phyloP scores from a whole-genome alignment of 495 filamentous ascomycete genomes.

The Penicillium nucicola region DNA sequence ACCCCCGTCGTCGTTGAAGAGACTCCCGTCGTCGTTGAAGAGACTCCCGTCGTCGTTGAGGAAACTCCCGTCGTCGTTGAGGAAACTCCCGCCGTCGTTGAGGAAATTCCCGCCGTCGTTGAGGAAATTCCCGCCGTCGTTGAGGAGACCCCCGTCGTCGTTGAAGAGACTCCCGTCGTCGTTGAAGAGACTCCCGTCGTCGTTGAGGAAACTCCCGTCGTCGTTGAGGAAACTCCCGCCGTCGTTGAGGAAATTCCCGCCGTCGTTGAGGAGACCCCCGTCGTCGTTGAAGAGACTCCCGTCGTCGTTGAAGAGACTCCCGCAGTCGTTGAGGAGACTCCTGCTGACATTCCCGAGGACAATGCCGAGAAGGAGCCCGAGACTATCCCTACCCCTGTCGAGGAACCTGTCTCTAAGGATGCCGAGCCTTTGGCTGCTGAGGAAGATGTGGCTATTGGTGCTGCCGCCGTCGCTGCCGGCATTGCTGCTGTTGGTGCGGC shows the following conservation, averaged over 20 bases:
- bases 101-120: no score
- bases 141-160: no score
- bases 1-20: background rate
- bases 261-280: background rate
- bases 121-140: background rate
- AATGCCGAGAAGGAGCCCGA: background rate
- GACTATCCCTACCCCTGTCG: background rate
- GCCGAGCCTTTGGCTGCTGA: background rate
- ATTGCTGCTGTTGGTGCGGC: background rate
- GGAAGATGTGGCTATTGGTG: background rate
- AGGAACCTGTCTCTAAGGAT: background rate
- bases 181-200: no score
- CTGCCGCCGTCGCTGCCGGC: background rate
- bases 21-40: background rate
- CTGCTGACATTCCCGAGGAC: background rate
- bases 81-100: background rate
- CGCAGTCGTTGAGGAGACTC: background rate
- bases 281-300: background rate
- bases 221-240: background rate
- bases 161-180: background rate
- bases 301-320: background rate
- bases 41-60: no score
- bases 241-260: no score
- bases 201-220: background rate
- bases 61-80: background rate